Conservation (phyloP, 2,329 filamentous ascomycete genomes). For the Colletotrichum sp. region DNA sequence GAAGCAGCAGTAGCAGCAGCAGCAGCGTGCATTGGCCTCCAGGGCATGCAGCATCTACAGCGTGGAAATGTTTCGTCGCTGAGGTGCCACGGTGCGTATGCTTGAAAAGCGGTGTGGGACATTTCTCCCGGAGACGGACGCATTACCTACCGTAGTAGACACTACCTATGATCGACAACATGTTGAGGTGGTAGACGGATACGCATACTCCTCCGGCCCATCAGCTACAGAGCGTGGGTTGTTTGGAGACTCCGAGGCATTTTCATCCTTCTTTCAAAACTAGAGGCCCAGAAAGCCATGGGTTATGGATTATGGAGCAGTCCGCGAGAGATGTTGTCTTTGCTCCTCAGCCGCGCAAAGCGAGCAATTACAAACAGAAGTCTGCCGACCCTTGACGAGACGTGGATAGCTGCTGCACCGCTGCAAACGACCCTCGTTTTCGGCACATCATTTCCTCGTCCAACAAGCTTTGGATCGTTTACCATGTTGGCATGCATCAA, state of each 20-base stretch:
- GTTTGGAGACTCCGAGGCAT: neutral
- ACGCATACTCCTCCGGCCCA: slow-evolving; percentile 1
- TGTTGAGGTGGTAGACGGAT: neutral
- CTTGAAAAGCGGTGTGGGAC: slow-evolving; percentile 15
- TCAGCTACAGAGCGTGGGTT: neutral
- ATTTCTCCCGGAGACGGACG: neutral
- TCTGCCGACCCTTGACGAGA: neutral
- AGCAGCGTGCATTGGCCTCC: neutral
- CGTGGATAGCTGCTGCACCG: neutral
- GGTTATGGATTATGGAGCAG: neutral
- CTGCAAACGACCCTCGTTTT: neutral
- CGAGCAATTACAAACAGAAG: neutral
- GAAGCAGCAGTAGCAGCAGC: neutral
- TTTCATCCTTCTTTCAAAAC: neutral
- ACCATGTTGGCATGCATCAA: neutral
- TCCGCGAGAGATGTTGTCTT: neutral
- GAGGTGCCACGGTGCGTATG: neutral
- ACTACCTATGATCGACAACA: neutral
- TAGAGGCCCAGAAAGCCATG: neutral
- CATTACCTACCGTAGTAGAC: neutral
- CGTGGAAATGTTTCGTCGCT: neutral
- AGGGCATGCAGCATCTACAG: neutral
- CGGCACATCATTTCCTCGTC: neutral
- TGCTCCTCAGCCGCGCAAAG: neutral
- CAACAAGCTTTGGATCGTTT: neutral